phyloP scores from a whole-genome alignment of 345 rosid genomes.

The Turritis glabra region DNA sequence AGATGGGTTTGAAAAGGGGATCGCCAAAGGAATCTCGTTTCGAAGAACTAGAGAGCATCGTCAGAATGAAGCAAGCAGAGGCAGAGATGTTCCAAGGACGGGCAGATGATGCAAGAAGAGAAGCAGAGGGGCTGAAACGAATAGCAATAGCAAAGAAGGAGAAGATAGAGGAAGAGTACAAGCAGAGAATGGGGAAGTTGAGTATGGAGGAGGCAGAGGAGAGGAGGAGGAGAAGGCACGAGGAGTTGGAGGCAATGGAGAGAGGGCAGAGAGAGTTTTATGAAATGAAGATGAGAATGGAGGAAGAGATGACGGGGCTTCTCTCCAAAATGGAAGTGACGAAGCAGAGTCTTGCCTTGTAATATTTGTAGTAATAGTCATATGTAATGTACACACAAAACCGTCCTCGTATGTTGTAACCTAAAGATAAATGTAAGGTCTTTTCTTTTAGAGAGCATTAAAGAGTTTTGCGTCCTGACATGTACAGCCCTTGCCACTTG shows the following conservation, averaged over 20 bases:
- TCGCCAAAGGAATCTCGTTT: slow-evolving; percentile 60
- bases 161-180: slow-evolving; percentile 73
- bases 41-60: slow-evolving; percentile 86
- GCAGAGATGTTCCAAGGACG: slow-evolving; percentile 88
- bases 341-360: slow-evolving; percentile 61
- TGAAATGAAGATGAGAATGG: slow-evolving; percentile 86
- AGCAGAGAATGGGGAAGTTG: slow-evolving; percentile 59
- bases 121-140: slow-evolving; percentile 82
- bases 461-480: not conserved
- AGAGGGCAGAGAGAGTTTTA: slow-evolving; percentile 76
- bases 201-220: slow-evolving; percentile 63
- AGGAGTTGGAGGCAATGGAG: slow-evolving; percentile 75
- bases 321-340: slow-evolving; percentile 86
- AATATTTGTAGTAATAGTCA: slow-evolving; percentile 26
- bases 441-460: slow-evolving; percentile 2
- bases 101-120: slow-evolving; percentile 90
- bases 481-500: slow-evolving; percentile 10
- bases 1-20: slow-evolving; percentile 47
- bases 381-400: slow-evolving; percentile 16
- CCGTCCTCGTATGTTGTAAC: slow-evolving; percentile 16
- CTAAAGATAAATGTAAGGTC: not conserved
- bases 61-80: slow-evolving; percentile 85
- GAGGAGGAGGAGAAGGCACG: slow-evolving; percentile 58
- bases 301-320: slow-evolving; percentile 82
- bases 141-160: slow-evolving; percentile 74